These are phyloP conservation scores for Oryza meyeriana DNA, from an alignment of 176 grass and related monocot species.

Conservation along the genomic window DNA sequence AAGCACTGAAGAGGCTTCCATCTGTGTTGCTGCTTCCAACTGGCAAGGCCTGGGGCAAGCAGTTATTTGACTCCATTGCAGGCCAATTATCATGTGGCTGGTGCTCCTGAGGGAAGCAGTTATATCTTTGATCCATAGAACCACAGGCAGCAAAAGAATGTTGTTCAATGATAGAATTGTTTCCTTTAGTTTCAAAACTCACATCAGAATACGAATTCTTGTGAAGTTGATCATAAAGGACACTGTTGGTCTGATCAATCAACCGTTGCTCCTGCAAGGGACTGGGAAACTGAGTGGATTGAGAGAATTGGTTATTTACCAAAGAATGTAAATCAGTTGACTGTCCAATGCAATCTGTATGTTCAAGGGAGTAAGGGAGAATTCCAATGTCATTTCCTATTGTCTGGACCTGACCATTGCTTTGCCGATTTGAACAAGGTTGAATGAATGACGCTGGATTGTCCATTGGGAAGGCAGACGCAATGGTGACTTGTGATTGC, in stretches of 20 bases:
- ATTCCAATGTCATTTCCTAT: constrained; percentile 21
- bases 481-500: constrained; percentile 13
- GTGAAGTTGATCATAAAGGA: constrained; percentile 26
- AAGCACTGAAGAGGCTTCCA: constrained; percentile 49
- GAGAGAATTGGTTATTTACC: constrained; percentile 7
- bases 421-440: constrained; percentile 27
- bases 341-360: constrained; percentile 33
- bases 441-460: constrained; percentile 32
- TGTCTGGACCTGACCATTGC: constrained; percentile 31
- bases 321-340: constrained; percentile 37
- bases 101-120: constrained; percentile 28
- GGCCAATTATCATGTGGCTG: constrained; percentile 36
- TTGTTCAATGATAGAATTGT: constrained; percentile 26
- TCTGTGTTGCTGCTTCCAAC: constrained; percentile 32
- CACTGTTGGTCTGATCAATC: constrained; percentile 21
- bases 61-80: constrained; percentile 29
- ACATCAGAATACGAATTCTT: constrained; percentile 27
- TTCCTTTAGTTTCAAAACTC: constrained; percentile 34
- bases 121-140: constrained; percentile 32
- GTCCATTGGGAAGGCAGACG: constrained; percentile 26
- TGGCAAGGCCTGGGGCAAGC: constrained; percentile 27
- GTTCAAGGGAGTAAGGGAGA: constrained; percentile 22
- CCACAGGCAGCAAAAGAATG: constrained; percentile 23
- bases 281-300: constrained; percentile 27
- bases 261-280: constrained; percentile 29